These are phyloP conservation scores for Hypoxylon trugodes DNA, from an alignment of 495 filamentous ascomycete species.

Conservation along the genomic window DNA sequence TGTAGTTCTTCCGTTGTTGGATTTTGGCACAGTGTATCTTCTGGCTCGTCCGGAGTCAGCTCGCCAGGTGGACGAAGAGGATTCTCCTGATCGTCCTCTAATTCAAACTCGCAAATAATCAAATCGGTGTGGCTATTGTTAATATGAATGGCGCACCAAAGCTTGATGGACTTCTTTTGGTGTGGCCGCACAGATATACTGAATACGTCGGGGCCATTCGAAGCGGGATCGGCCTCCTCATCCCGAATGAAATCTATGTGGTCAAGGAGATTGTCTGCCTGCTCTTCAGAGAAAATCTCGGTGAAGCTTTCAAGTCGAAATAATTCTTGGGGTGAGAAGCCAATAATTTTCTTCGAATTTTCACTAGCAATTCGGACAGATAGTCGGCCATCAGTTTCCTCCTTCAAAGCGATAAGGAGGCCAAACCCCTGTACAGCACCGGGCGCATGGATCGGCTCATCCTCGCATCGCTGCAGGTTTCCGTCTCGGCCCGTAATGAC, in stretches of 20 bases:
- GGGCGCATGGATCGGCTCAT: constrained; percentile 92
- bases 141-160: constrained; percentile 92
- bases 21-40: constrained; percentile 75
- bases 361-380: constrained; percentile 84
- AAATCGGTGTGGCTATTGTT: constrained; percentile 70
- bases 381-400: constrained; percentile 72
- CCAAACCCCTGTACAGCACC: constrained; percentile 92
- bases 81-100: constrained; percentile 79
- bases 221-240: constrained; percentile 72
- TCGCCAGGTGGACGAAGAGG: constrained; percentile 71
- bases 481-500: constrained; percentile 83
- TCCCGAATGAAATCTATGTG: constrained; percentile 88
- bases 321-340: constrained; percentile 79
- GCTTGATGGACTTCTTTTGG: constrained; percentile 62
- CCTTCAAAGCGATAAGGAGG: constrained; percentile 76
- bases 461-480: constrained; percentile 80
- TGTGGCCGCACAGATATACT: constrained; percentile 72
- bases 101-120: constrained; percentile 91
- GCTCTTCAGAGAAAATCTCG: constrained; percentile 82
- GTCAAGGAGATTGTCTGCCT: constrained; percentile 81
- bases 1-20: constrained; percentile 76
- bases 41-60: constrained; percentile 64
- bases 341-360: constrained; percentile 80
- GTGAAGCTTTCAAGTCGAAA: constrained; percentile 80
- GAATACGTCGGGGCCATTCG: constrained; percentile 89